Base-by-base conservation (phyloP, 2,329 filamentous ascomycete genomes). In the Aspergillus nomiae region DNA sequence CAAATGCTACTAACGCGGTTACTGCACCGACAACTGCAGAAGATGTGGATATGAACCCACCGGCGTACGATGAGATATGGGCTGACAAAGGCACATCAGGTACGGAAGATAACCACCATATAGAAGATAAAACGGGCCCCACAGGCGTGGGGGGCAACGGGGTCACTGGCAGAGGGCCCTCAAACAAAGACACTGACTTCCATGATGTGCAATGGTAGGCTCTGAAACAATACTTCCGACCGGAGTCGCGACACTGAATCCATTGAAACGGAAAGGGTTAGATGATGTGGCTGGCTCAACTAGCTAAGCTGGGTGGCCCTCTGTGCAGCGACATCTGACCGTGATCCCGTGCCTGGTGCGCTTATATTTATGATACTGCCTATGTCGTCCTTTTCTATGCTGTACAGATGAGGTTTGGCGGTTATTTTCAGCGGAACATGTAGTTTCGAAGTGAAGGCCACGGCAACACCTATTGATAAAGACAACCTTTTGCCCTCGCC, bases 201-300 rank as follows among this genome's bases (percentile, higher is more conserved):
- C 58, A 59, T 64, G 61, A 63, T 64, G 69, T 70, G 67, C 60
- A 68, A 59, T 74, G 71, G 73, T 76, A 76, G 73, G 66, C 60
- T 60, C 63, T 38, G 65, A 64, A 51, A 65, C 60, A 10, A 63
- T 32, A 24, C 60, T 62, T 28, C 63, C 65, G 41, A 54, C 55
- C 38, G 55, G 61, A 45, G 48, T 46, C 26, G 54, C 66, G n/a
- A 56, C 68, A 11, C 65, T 63, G 55, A 77, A 77, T 63, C 76
- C 73, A 54, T 62, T 77, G 53, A 78, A 78, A 63, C 75, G 76
- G 54, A 78, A 78, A 64, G 67, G 62, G 9, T 51, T 63, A 34
- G 64, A 71, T 65, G 70, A 69, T 58, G 54, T 36, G 32, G 59
- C 28, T 46, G 36, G 28, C 16, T 38, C 38, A 56, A 48, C 21